Conservation (phyloP, 768 basidiomycete species). For the Paxillus ammoniavirescens region DNA sequence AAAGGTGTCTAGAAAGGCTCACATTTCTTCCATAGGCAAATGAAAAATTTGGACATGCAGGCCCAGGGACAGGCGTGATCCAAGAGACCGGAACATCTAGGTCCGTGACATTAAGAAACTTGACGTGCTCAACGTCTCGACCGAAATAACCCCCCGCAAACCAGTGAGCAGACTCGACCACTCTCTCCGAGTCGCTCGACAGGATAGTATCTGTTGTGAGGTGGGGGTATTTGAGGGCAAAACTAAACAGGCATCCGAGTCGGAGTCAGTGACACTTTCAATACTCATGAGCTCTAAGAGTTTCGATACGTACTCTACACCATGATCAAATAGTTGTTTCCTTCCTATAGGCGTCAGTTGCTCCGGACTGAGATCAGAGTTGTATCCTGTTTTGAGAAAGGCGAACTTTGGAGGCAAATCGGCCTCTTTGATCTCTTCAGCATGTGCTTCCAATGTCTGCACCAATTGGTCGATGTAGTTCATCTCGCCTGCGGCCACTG, state of each 20-base stretch:
- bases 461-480: constrained; percentile 30
- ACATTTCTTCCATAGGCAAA: constrained; percentile 1
- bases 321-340: constrained; percentile 33
- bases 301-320: constrained; percentile 13
- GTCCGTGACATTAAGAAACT: constrained; percentile 28
- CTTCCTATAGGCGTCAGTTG: constrained; percentile 35
- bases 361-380: constrained; percentile 29
- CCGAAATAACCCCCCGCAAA: constrained; percentile 37
- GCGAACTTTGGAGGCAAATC: constrained; percentile 25
- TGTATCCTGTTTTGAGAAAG: constrained; percentile 35
- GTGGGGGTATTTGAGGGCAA: constrained; percentile 5
- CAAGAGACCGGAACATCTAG: constrained; percentile 30
- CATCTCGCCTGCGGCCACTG: constrained; percentile 27
- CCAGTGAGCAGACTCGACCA: constrained; percentile 38
- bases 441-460: constrained; percentile 23
- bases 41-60: constrained; percentile 33
- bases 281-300: constrained; percentile 15
- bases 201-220: constrained; percentile 1
- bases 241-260: background rate
- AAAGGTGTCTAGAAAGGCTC: background rate
- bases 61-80: constrained; percentile 36
- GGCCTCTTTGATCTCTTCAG: constrained; percentile 22
- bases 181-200: constrained; percentile 2
- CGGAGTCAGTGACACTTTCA: background rate
- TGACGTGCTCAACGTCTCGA: constrained; percentile 14